Percentiles rank a stretch among this genome's conserved stretches.
Conservation (phyloP, 179 eudicot species). For the Beta lomatogona region DNA sequence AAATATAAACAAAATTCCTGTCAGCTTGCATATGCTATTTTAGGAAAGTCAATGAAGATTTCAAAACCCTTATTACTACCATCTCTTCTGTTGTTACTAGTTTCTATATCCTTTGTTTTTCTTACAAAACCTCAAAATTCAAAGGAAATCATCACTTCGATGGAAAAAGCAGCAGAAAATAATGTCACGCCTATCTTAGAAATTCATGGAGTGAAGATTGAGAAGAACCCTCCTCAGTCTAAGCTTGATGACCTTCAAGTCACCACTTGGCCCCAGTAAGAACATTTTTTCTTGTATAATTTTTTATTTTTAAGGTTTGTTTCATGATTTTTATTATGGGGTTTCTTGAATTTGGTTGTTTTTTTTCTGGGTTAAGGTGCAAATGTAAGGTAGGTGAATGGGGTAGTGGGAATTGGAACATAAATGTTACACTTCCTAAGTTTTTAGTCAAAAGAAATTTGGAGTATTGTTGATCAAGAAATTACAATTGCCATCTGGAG, state of each 20-base stretch:
- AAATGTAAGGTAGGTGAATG: neutral
- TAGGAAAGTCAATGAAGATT: neutral
- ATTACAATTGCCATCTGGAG: neutral
- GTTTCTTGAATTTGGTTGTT: neutral
- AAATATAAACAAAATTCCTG: no score
- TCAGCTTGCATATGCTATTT: neutral
- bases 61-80: slow-evolving; percentile 21
- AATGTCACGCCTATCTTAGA: slow-evolving; percentile 12
- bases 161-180: neutral
- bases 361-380: neutral
- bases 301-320: neutral
- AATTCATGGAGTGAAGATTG: slow-evolving; percentile 35
- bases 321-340: neutral
- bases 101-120: slow-evolving; percentile 21
- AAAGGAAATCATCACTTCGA: slow-evolving; percentile 1
- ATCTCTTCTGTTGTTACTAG: slow-evolving; percentile 1
- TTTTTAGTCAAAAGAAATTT: neutral
- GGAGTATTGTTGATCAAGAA: neutral
- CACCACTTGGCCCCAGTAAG: slow-evolving; percentile 44
- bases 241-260: slow-evolving; percentile 47
- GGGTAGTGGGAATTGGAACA: no score
- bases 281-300: neutral
- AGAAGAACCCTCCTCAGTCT: slow-evolving; percentile 45
- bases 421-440: neutral
- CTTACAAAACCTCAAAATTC: slow-evolving; percentile 24